phyloP scores from a whole-genome alignment of 1,139 yeast species.

The Kurtzmaniella quercitrusa region DNA sequence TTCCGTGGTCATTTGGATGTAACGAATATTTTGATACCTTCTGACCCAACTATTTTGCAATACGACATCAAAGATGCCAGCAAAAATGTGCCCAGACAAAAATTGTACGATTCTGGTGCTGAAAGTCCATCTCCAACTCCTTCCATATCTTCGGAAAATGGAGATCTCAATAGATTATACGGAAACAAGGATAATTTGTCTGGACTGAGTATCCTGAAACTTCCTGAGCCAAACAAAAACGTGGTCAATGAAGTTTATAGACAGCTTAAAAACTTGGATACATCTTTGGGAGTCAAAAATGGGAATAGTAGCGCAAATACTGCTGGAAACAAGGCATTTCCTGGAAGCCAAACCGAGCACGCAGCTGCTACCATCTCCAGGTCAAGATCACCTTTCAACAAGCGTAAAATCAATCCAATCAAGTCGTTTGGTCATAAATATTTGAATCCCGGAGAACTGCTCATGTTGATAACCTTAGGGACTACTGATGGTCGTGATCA shows the following conservation, averaged over 20 bases:
- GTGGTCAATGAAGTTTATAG: slow-evolving; percentile 39
- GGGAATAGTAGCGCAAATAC: slow-evolving; percentile 2
- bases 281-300: slow-evolving; percentile 2
- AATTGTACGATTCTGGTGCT: slow-evolving; percentile 1
- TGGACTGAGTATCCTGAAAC: slow-evolving; percentile 33
- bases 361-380: slow-evolving; percentile 12
- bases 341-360: neutral
- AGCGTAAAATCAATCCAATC: slow-evolving; percentile 42
- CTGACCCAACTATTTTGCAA: slow-evolving; percentile 27
- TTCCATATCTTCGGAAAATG: slow-evolving; percentile 9
- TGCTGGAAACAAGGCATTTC: neutral
- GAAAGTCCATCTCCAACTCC: slow-evolving; percentile 6
- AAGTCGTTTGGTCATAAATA: slow-evolving; percentile 87
- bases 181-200: slow-evolving; percentile 11
- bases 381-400: slow-evolving; percentile 27
- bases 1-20: slow-evolving; percentile 80
- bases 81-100: slow-evolving; percentile 32
- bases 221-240: slow-evolving; percentile 34
- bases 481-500: slow-evolving; percentile 72
- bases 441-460: slow-evolving; percentile 57
- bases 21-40: slow-evolving; percentile 57
- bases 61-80: slow-evolving; percentile 39
- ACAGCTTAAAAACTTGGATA: slow-evolving; percentile 27
- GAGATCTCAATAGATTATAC: slow-evolving; percentile 2
- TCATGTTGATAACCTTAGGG: slow-evolving; percentile 78